A percentile compares a stretch with the other conserved stretches of the same genome.
Conservation (phyloP, 352 stramenopile species). For the Halophytophthora batemanensis region DNA sequence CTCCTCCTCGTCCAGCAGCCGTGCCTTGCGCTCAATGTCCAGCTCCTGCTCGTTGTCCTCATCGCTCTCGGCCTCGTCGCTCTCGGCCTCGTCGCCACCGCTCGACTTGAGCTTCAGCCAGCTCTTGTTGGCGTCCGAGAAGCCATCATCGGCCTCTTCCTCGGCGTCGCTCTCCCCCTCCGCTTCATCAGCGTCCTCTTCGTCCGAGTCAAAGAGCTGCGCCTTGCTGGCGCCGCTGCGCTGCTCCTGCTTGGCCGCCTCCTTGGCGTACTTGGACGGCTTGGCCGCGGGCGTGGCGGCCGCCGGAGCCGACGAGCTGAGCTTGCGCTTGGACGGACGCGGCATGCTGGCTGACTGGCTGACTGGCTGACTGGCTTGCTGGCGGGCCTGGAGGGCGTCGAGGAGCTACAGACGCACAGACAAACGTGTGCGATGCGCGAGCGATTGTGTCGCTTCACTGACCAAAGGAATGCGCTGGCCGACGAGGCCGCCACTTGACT, state of each 20-base stretch:
- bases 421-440: no score
- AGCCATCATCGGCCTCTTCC: constrained; percentile 57
- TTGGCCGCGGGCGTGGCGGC: constrained; percentile 14
- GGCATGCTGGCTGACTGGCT: constrained; percentile 30
- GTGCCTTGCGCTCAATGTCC: constrained; percentile 86
- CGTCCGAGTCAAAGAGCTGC: constrained; percentile 71
- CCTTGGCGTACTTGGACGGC: constrained; percentile 75
- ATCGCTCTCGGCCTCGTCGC: constrained; percentile 42
- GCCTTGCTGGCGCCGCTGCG: constrained; percentile 41
- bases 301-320: constrained; percentile 27
- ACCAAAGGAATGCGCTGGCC: constrained; percentile 10
- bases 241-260: constrained; percentile 69
- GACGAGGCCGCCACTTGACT: constrained; percentile 34
- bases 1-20: constrained; percentile 75
- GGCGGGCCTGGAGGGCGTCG: constrained; percentile 4
- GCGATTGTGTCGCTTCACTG: constrained; percentile 32
- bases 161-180: constrained; percentile 44
- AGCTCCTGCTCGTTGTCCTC: constrained; percentile 67
- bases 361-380: no score
- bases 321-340: constrained; percentile 58
- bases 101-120: constrained; percentile 81
- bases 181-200: constrained; percentile 40
- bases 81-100: constrained; percentile 31
- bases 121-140: constrained; percentile 85
- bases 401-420: neutral